Evolutionary conservation across 306 rosid genomes (phyloP), one percentile per base, ranked within the genome.

Genomic region (Vicia faba): DNA sequence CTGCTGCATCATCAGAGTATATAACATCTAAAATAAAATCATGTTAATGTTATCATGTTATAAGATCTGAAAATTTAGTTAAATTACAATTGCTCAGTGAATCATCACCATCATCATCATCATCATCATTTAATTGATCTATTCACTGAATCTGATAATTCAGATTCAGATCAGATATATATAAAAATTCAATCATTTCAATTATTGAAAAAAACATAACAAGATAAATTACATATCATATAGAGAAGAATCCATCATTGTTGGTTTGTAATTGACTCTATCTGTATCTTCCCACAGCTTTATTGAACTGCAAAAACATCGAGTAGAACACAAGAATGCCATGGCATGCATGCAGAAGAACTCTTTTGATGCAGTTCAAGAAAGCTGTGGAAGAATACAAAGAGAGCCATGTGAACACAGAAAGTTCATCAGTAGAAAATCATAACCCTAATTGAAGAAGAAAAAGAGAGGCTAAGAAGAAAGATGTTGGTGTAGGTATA

Each of bases 331-430:
- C 36, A 51, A 54, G 75, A 76, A 45, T 69, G 64, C 75, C 84
- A 79, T 75, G 51, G 63, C 80, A 75, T 20, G 23, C 23, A 69
- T 78, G 76, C 59, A 75, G 76, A 66, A 44, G 23, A 73, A 70
- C 86, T 81, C 78, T 67, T 36, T 53, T 12, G 84, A 86, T 88
- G 99, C 99, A 88, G 99, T 95, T 95, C 99, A 95, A 95, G 99
- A 95, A 95, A 95, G 99, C 99, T 95, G 99, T 95, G 99, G 99
- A 95, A 95, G 84, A 91, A 91, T 87, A 88, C 90, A 82, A 83
- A 85, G 82, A 95, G 96, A 80, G 69, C 75, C 96, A 91, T 74
- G 11, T 3, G 12, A 41, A 55, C 26, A n/a, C 20, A 13, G 70
- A 76, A 77, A 69, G 46, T 71, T 73, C 55, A 74, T 28, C 59